Evolutionary conservation across 1,284 basidiomycete genomes (phyloP), one percentile per base, ranked within the genome.

Genomic region (Chalciporus sp.): DNA sequence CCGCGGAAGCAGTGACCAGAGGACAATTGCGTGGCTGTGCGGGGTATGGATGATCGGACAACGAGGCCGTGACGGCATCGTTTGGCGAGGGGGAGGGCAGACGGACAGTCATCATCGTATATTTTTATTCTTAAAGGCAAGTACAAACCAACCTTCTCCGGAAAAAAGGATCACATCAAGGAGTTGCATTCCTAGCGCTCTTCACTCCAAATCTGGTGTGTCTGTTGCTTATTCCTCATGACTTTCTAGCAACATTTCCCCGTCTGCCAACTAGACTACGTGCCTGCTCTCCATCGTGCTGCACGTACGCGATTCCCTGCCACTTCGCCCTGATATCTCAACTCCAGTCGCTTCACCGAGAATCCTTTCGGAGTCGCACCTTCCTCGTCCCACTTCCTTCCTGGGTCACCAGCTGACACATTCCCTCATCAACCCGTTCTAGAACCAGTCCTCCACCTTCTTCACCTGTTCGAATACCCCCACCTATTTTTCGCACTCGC

Each of bases 1-100:
- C 47, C 47, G 47, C 47, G 47, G 39, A 48, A 41, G 47, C 47
- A 48, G 20, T n/a, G n/a, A n/a, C n/a, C n/a, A n/a, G n/a, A n/a
- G n/a, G 23, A 26, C 14, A 27, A 19, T 7, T n/a, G 47, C 4
- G 47, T 49, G 47, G 47, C 47, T 31, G 47, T 49, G 47, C 10
- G 8, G 10, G 9, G 28, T 7, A 4, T 19, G 43, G 7, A 33
- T 45, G 44, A 45, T 29, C 42, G 37, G 35, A 17, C 29, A 28
- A 17, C 19, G 46, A 37, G 47, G 39, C 47, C 11, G 39, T 49
- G 39, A 48, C 29, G 44, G 47, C 47, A 48, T 26, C 27, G 41
- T 10, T 26, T 10, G 29, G 35, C 9, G 3, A 11, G n/a, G 16
- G n/a, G 16, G n/a, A 35, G 33, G 33, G 33, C 33, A 35, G 16